A percentile compares a stretch with the other conserved stretches of the same genome.
Evolutionary conservation across 306 rosid species (phyloP).

Genomic region (Citrullus mucosospermus): DNA sequence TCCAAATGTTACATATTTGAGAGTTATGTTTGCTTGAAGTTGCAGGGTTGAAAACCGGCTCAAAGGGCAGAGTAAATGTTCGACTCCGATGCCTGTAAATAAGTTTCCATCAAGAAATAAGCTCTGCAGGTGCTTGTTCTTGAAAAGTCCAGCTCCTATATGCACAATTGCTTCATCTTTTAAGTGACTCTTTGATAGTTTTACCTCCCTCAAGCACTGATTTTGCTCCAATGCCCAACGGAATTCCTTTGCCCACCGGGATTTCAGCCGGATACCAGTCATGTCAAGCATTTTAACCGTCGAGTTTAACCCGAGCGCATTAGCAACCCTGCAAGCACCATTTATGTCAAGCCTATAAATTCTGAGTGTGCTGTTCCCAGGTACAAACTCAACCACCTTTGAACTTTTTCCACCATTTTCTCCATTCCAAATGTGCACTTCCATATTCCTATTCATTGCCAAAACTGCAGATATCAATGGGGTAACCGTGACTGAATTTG

Average conservation of each 20-base stretch:
- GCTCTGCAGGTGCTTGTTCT: conserved; percentile 49
- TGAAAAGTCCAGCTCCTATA: conserved; percentile 79
- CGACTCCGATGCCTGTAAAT: conserved; percentile 59
- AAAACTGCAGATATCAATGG: conserved; percentile 80
- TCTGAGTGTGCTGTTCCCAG: conserved; percentile 50
- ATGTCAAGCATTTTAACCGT: conserved; percentile 67
- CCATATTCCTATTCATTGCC: conserved; percentile 68
- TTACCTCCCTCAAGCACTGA: conserved; percentile 50
- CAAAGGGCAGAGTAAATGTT: conserved; percentile 78
- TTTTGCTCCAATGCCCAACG: conserved; percentile 83
- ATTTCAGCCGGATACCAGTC: conserved; percentile 69
- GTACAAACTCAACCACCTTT: conserved; percentile 82
- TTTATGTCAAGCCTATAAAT: conserved; percentile 54
- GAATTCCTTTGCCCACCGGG: conserved; percentile 79
- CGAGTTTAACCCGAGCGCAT: conserved; percentile 72
- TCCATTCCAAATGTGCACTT: conserved; percentile 83
- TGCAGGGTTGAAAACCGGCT: conserved; percentile 81
- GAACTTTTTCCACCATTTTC: conserved; percentile 53
- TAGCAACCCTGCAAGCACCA: conserved; percentile 71
- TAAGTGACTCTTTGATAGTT: conserved; percentile 56
- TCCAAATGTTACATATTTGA: conserved; percentile 58
- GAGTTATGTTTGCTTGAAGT: conserved; percentile 64
- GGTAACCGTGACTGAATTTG: conserved; percentile 53
- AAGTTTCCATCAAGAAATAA: conserved; percentile 59
- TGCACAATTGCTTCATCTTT: conserved; percentile 73